These are phyloP conservation scores for Abortiporus biennis DNA, from an alignment of 1,284 basidiomycete genomes.

Conservation along the genomic window DNA sequence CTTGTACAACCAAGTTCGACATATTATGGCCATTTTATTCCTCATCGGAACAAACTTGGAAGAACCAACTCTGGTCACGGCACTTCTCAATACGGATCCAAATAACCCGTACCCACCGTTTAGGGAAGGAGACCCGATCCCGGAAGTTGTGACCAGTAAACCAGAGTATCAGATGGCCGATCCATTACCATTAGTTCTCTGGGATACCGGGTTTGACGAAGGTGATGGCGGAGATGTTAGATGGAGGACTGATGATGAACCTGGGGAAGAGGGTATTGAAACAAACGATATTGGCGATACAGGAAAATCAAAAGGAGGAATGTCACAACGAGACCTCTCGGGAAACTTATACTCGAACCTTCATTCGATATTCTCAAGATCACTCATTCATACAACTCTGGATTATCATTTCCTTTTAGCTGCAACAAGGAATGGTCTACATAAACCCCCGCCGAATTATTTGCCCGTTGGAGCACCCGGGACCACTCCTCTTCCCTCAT, in stretches of 20 bases:
- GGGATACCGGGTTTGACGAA: conserved; percentile 81
- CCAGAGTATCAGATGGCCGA: conserved; percentile 94
- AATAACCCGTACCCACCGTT: conserved; percentile 24
- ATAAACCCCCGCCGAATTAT: conserved; percentile 29
- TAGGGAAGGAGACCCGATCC: conserved; percentile 27
- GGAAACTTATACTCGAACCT: conserved; percentile 54
- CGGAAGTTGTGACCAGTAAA: conserved; percentile 59
- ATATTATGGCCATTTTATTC: conserved; percentile 92
- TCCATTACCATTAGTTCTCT: conserved; percentile 86
- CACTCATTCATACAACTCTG: conserved; percentile 51
- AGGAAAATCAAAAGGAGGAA: conserved; percentile 1
- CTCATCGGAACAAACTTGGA: conserved; percentile 86
- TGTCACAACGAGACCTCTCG: conserved; percentile 16
- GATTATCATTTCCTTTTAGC: conserved; percentile 60
- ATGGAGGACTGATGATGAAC: conserved; percentile 67
- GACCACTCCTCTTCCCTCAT: conserved; percentile 13
- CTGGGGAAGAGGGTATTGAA: conserved; percentile 20
- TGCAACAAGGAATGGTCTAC: conserved; percentile 35
- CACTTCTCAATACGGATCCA: conserved; percentile 67
- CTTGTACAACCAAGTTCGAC: conserved; percentile 95
- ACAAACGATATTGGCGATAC: conserved; percentile 24
- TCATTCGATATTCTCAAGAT: conserved; percentile 48
- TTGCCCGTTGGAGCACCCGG: conserved; percentile 27
- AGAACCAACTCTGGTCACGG: conserved; percentile 60
- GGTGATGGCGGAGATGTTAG: conserved; percentile 56